phyloP scores from a whole-genome alignment of 2,329 filamentous ascomycete genomes.

The Epichloe sp. region DNA sequence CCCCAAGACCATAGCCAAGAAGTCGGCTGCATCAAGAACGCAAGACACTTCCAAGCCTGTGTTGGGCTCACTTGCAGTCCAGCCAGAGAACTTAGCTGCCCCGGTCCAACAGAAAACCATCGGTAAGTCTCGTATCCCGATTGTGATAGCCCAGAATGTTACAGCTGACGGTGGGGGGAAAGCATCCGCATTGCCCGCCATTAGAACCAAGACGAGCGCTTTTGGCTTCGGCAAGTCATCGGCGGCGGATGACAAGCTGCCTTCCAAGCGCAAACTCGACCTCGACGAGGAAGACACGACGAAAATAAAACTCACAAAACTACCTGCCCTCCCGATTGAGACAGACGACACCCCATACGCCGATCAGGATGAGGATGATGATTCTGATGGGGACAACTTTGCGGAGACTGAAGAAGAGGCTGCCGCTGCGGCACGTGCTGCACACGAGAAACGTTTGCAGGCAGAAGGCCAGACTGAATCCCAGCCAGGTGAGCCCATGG shows the following conservation, averaged over 20 bases:
- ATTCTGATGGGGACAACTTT: constrained; percentile 64
- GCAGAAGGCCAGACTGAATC: constrained; percentile 34
- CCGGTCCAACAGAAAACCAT: constrained; percentile 20
- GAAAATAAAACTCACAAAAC: constrained; percentile 78
- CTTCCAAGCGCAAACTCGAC: constrained; percentile 62
- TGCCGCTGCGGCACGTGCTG: constrained; percentile 70
- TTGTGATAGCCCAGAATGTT: neutral
- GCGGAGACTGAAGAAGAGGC: constrained; percentile 78
- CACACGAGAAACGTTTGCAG: constrained; percentile 64
- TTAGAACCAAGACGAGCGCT: constrained; percentile 61
- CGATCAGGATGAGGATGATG: constrained; percentile 54
- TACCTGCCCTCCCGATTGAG: constrained; percentile 63
- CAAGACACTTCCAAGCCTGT: constrained; percentile 36
- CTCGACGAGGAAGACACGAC: constrained; percentile 82
- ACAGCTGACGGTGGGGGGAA: constrained; percentile 4
- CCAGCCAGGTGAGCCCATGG: constrained; percentile 29
- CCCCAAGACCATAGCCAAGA: constrained; percentile 75
- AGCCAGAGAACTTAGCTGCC: constrained; percentile 21
- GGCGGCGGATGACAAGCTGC: constrained; percentile 54
- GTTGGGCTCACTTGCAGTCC: constrained; percentile 33
- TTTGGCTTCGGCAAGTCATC: constrained; percentile 69
- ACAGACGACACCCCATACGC: constrained; percentile 47
- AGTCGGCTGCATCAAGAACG: constrained; percentile 48
- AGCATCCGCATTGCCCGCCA: constrained; percentile 49
- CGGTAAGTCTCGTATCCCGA: constrained; percentile 19